phyloP scores from a whole-genome alignment of 2,329 filamentous ascomycete species.

The Phyllosticta citribraziliensis region DNA sequence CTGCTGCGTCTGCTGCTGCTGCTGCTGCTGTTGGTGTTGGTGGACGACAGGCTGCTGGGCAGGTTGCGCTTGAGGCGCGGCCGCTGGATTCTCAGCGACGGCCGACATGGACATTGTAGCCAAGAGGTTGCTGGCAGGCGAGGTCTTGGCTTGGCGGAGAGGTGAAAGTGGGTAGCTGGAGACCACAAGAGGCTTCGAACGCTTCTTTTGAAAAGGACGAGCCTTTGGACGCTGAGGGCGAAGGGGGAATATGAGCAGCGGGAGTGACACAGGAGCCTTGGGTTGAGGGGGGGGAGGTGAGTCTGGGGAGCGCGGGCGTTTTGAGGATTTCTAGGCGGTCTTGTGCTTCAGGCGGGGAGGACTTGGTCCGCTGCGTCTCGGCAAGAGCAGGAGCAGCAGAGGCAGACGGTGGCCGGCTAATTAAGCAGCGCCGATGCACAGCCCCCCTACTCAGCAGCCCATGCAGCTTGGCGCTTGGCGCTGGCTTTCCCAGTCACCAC shows the following conservation, averaged over 20 bases:
- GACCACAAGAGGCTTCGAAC: background rate
- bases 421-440: constrained; percentile 7
- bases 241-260: background rate
- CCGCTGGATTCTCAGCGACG: constrained; percentile 7
- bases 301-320: constrained; percentile 9
- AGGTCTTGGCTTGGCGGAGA: constrained; percentile 11
- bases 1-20: constrained; percentile 1
- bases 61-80: background rate
- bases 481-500: no score
- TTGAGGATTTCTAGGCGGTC: constrained; percentile 11
- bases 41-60: background rate
- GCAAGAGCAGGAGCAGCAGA: background rate
- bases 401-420: constrained; percentile 8
- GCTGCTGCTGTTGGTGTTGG: constrained; percentile 6
- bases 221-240: background rate
- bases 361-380: constrained; percentile 12
- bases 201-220: background rate
- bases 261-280: background rate
- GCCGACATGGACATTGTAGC: constrained; percentile 7
- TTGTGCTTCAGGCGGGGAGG: constrained; percentile 11
- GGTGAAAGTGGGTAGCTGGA: background rate
- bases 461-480: background rate
- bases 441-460: constrained; percentile 10
- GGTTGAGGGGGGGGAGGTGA: constrained; percentile 4
- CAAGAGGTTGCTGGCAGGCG: background rate